Conservation (phyloP, 2,329 filamentous ascomycete species). For the Teratosphaeria nubilosa region DNA sequence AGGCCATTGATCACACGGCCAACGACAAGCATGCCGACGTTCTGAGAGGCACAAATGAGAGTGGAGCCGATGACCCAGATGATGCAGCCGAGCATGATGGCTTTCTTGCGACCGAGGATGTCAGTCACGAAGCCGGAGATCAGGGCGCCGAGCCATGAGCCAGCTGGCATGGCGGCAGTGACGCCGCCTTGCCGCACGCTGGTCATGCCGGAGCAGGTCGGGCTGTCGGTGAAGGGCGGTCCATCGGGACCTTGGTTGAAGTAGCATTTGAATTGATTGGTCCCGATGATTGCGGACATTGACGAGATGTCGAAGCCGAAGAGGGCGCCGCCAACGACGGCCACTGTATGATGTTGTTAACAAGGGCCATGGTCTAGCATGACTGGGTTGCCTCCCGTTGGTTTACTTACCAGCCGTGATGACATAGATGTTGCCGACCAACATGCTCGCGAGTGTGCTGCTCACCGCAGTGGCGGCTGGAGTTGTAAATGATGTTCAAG, state of each 20-base stretch:
- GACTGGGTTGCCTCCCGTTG: neutral
- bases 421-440: slow-evolving; percentile 44
- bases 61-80: slow-evolving; percentile 49
- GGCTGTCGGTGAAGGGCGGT: no score
- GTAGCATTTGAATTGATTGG: slow-evolving; percentile 55
- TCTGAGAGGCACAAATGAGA: slow-evolving; percentile 53
- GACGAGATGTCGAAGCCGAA: slow-evolving; percentile 74
- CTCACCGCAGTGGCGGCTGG: no score
- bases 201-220: slow-evolving; percentile 42
- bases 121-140: slow-evolving; percentile 51
- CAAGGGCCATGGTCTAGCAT: neutral
- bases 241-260: slow-evolving; percentile 46
- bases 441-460: no score
- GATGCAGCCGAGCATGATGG: slow-evolving; percentile 36
- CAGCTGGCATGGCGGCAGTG: slow-evolving; percentile 60
- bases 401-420: slow-evolving; percentile 37
- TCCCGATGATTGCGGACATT: slow-evolving; percentile 56
- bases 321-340: slow-evolving; percentile 50
- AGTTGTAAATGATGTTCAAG: no score
- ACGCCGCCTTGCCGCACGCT: slow-evolving; percentile 55
- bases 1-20: slow-evolving; percentile 63
- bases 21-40: slow-evolving; percentile 60
- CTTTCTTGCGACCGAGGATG: slow-evolving; percentile 41
- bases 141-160: slow-evolving; percentile 57
- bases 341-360: slow-evolving; percentile 19